These are phyloP conservation scores for Luzula sylvatica DNA, from an alignment of 176 grass and related monocot species.

Conservation along the genomic window DNA sequence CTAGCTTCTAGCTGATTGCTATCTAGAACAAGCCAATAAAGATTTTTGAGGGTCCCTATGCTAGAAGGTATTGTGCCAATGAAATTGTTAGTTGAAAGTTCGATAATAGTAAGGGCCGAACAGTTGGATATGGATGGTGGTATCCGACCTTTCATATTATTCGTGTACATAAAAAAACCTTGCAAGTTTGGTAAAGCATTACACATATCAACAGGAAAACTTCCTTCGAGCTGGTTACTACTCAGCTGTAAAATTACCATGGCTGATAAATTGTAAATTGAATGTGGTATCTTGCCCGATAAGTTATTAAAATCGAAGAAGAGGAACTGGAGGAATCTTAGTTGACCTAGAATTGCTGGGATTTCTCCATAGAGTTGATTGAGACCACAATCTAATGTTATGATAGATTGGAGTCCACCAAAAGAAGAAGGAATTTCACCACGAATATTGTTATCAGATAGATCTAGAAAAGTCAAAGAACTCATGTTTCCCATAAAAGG, in stretches of 20 bases:
- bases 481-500: conserved; percentile 1
- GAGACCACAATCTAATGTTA: background rate
- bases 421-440: conserved; percentile 16
- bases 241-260: conserved; percentile 18
- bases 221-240: no score
- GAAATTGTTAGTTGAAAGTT: background rate
- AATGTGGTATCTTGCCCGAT: conserved; percentile 29
- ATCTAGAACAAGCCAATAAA: no score
- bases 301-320: background rate
- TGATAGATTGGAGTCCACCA: background rate
- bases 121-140: no score
- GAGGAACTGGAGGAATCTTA: background rate
- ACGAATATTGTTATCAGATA: background rate
- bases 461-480: background rate
- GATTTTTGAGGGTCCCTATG: no score
- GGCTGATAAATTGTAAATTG: conserved; percentile 26
- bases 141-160: conserved; percentile 18
- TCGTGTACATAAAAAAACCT: background rate
- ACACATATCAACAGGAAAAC: conserved; percentile 18
- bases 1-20: no score
- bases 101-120: background rate
- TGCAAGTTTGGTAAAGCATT: conserved; percentile 21
- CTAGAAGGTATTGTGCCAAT: no score
- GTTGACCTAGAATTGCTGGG: background rate
- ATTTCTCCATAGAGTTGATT: conserved; percentile 1